Base-by-base conservation (phyloP, 805 yeast species). In the Candida morakotiae region DNA sequence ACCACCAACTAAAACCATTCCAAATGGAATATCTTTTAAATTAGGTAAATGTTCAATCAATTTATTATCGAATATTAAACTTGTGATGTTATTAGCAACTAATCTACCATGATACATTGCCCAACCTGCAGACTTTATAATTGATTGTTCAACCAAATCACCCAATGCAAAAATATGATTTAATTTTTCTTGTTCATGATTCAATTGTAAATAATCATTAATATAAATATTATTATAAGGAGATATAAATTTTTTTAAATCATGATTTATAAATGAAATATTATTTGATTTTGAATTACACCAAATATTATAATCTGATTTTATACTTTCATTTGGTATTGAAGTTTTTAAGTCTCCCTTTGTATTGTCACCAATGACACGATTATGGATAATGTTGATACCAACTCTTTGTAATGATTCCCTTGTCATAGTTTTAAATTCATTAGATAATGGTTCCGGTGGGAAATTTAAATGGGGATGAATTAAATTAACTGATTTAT, bases 121-220 rank as follows among this genome's bases (percentile, higher is more conserved):
- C 71, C 71, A 67, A 2, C 72, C 72, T 2, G 72, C 71, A 31
- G 66, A 59, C 48, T 67, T 67, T 43, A 67, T 63, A 35, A 64
- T 62, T 21, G 68, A 63, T 20, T 58, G 38, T 30, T 66, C 68
- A 3, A 63, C 64, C 41, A 66, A 48, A 44, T 67, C 71, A 5
- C 72, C 72, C 17, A 64, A 38, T 24, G 51, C 62, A 38, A 66
- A 67, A 34, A 65, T 47, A 38, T 62, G 55, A 14, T 41, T 47
- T 9, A 54, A 19, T 7, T 44, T 31, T 21, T 17, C 13, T 6
- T 23, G 15, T 8, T 40, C 49, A 5, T 47, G 45, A 42, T 43
- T 48, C 25, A 65, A 48, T 40, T 67, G 72, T 24, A 64, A 49
- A 44, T 57, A 64, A 15, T 60, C 60, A 46, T 67, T 66, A 18